These are phyloP conservation scores for Globisporangium megalacanthum DNA, from an alignment of 352 stramenopile genomes.

Conservation along the genomic window DNA sequence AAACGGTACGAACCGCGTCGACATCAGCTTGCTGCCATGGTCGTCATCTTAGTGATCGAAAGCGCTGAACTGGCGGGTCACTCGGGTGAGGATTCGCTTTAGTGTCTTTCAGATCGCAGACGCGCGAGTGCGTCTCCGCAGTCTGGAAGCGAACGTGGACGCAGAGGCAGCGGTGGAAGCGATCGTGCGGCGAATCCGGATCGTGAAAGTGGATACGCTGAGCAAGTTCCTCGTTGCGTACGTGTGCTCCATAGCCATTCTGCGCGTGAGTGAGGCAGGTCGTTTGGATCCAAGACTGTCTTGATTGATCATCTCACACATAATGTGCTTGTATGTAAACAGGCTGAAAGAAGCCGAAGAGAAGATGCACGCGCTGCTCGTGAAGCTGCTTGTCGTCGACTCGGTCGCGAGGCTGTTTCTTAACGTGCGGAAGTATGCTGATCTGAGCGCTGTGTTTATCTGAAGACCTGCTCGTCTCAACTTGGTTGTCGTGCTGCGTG, in stretches of 20 bases:
- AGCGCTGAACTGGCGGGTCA: background rate
- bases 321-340: background rate
- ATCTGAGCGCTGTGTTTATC: no score
- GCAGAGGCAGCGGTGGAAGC: conserved; percentile 17
- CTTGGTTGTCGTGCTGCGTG: background rate
- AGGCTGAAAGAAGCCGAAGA: conserved; percentile 61
- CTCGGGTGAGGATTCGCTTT: background rate
- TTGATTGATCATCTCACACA: background rate
- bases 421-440: conserved; percentile 26
- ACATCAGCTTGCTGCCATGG: background rate
- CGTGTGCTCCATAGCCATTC: background rate
- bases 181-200: conserved; percentile 36
- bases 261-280: background rate
- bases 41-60: background rate
- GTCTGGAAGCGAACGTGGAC: conserved; percentile 11
- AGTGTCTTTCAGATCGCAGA: conserved; percentile 48
- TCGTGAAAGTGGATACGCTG: conserved; percentile 36
- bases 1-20: conserved; percentile 30
- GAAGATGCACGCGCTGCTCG: conserved; percentile 30
- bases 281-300: background rate
- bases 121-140: conserved; percentile 22
- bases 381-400: conserved; percentile 71
- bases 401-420: conserved; percentile 57
- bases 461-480: no score
- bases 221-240: conserved; percentile 39